Percentiles rank a stretch among this genome's conserved stretches.
Conservation (phyloP, 140 eudicot species). For the Anethum foeniculum region DNA sequence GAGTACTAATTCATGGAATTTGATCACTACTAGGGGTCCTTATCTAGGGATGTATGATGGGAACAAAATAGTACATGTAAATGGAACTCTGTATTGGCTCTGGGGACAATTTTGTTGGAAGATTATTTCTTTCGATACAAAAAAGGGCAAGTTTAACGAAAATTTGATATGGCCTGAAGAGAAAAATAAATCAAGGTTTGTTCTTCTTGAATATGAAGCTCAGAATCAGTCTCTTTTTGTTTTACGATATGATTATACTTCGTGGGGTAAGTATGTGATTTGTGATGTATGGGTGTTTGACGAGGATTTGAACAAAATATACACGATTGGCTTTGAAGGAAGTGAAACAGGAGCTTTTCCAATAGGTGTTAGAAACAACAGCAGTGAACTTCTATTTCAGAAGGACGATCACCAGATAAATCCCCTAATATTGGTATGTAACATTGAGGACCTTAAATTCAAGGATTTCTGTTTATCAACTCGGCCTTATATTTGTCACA, state of each 20-base stretch:
- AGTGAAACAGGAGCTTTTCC: too few relatives aligned
- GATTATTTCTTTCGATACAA: too few relatives aligned
- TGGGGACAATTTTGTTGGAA: too few relatives aligned
- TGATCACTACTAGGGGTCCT: background rate
- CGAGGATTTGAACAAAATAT: background rate
- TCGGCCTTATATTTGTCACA: too few relatives aligned
- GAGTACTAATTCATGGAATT: background rate
- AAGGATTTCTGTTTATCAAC: background rate
- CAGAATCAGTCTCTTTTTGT: background rate
- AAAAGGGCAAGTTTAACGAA: background rate
- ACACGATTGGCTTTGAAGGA: background rate
- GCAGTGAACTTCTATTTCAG: background rate
- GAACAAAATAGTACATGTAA: background rate
- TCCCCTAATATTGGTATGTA: background rate
- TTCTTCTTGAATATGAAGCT: background rate
- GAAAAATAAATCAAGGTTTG: background rate
- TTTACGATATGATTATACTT: background rate
- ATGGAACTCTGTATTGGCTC: background rate
- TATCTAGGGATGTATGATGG: background rate
- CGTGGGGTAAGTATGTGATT: too few relatives aligned
- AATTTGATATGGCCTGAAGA: background rate
- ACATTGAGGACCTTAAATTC: background rate
- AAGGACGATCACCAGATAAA: too few relatives aligned
- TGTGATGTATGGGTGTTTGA: too few relatives aligned
- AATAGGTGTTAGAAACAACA: background rate